Evolutionary conservation across 2,329 filamentous ascomycete species (phyloP).

Genomic region (Zasmidium angulare): DNA sequence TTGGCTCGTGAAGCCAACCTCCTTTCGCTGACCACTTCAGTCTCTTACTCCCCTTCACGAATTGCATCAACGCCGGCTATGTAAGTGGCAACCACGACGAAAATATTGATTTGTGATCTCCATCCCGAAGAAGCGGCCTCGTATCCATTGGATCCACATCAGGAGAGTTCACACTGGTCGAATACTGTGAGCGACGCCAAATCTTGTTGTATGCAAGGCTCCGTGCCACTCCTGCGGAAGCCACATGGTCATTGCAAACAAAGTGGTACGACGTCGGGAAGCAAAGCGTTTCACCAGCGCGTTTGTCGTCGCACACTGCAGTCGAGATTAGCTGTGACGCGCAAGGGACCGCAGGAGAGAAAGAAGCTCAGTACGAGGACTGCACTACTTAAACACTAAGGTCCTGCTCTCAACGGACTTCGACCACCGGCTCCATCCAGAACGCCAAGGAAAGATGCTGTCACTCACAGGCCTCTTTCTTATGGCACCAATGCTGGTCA

Average conservation of each 20-base stretch:
- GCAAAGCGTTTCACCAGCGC: neutral
- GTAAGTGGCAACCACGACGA: neutral
- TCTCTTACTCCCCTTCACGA: neutral
- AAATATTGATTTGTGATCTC: neutral
- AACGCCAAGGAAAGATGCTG: conserved; percentile 3
- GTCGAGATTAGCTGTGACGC: neutral
- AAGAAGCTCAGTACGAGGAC: neutral
- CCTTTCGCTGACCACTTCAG: neutral
- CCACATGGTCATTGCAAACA: conserved; percentile 10
- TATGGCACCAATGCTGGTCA: conserved; percentile 6
- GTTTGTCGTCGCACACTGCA: conserved; percentile 1
- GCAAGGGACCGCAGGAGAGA: conserved; percentile 2
- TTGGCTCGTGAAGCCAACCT: neutral
- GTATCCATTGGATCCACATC: neutral
- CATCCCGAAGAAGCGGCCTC: neutral
- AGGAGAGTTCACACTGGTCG: neutral
- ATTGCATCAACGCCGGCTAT: neutral
- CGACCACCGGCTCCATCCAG: neutral
- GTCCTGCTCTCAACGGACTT: neutral
- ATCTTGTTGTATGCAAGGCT: conserved; percentile 6
- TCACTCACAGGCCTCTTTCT: conserved; percentile 2
- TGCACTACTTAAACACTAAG: neutral
- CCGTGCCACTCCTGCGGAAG: conserved; percentile 4
- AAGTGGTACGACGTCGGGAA: neutral
- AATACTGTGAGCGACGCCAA: neutral